Evolutionary conservation across 2,329 filamentous ascomycete genomes (phyloP).

Genomic region (Setomelanomma holmii): DNA sequence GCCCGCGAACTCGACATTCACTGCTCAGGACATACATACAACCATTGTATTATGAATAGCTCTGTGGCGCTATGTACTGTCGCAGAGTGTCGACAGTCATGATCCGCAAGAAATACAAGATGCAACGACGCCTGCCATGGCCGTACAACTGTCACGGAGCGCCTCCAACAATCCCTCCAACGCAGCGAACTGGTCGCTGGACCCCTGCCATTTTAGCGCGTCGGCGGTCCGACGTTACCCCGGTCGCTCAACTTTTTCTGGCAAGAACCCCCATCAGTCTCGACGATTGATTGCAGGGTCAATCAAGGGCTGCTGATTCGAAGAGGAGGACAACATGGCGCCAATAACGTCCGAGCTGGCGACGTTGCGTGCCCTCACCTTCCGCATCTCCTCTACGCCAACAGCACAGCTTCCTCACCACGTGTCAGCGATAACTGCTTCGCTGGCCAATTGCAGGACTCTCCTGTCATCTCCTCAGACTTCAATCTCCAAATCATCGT

Average conservation of each 20-base stretch:
- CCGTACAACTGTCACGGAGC: constrained; percentile 29
- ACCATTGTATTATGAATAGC: constrained; percentile 44
- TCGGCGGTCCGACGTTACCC: constrained; percentile 27
- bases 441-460: constrained; percentile 61
- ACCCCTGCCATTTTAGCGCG: constrained; percentile 33
- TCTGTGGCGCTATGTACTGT: constrained; percentile 34
- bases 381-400: constrained; percentile 74
- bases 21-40: constrained; percentile 33
- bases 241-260: constrained; percentile 33
- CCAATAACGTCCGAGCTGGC: constrained; percentile 36
- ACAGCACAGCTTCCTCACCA: constrained; percentile 76
- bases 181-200: constrained; percentile 18
- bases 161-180: constrained; percentile 17
- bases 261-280: constrained; percentile 9
- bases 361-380: constrained; percentile 60
- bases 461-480: constrained; percentile 68
- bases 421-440: constrained; percentile 70
- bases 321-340: constrained; percentile 27
- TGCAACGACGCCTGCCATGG: constrained; percentile 27
- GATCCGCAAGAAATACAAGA: constrained; percentile 35
- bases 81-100: constrained; percentile 34
- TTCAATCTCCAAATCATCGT: constrained; percentile 65
- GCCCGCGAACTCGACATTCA: not conserved
- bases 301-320: not conserved
- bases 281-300: not conserved